phyloP scores from a whole-genome alignment of 805 yeast species.

The Sporopachydermia lactativora region DNA sequence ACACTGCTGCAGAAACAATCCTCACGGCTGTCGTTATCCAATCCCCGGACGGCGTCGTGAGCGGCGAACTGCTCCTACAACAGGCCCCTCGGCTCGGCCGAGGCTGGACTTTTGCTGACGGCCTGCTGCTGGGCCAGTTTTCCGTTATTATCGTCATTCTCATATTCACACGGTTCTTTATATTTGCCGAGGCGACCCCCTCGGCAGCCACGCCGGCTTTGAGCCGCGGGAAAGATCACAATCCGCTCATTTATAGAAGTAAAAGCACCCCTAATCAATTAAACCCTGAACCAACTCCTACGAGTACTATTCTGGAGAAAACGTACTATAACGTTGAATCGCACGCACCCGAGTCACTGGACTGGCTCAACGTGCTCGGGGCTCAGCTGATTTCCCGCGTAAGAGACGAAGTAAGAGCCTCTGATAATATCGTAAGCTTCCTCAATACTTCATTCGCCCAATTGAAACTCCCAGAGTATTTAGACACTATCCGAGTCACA shows the following conservation, averaged over 20 bases:
- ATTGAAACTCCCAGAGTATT: slow-evolving; percentile 61
- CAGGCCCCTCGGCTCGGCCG: background rate
- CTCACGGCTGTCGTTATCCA: background rate
- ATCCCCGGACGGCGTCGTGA: background rate
- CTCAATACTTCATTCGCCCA: slow-evolving; percentile 49
- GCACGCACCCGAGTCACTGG: slow-evolving; percentile 82
- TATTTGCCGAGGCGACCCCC: slow-evolving; percentile 20
- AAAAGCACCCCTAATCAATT: slow-evolving; percentile 3
- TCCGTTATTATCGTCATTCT: slow-evolving; percentile 23
- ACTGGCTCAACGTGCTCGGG: slow-evolving; percentile 90
- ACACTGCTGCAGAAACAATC: background rate
- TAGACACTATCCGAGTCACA: slow-evolving; percentile 65
- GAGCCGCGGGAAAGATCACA: background rate
- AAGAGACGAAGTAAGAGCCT: slow-evolving; percentile 74
- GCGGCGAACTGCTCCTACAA: background rate
- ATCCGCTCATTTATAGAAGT: background rate
- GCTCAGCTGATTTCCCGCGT: slow-evolving; percentile 85
- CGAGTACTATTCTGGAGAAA: slow-evolving; percentile 55
- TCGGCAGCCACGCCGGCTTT: slow-evolving; percentile 3
- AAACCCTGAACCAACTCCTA: slow-evolving; percentile 9
- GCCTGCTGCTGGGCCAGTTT: slow-evolving; percentile 23
- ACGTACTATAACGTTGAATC: slow-evolving; percentile 83
- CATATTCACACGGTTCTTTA: slow-evolving; percentile 24
- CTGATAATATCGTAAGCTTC: slow-evolving; percentile 75
- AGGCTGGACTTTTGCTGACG: slow-evolving; percentile 12